Evolutionary conservation across 176 grass and related monocot species (phyloP).

Genomic region (Miscanthus lutarioriparius): DNA sequence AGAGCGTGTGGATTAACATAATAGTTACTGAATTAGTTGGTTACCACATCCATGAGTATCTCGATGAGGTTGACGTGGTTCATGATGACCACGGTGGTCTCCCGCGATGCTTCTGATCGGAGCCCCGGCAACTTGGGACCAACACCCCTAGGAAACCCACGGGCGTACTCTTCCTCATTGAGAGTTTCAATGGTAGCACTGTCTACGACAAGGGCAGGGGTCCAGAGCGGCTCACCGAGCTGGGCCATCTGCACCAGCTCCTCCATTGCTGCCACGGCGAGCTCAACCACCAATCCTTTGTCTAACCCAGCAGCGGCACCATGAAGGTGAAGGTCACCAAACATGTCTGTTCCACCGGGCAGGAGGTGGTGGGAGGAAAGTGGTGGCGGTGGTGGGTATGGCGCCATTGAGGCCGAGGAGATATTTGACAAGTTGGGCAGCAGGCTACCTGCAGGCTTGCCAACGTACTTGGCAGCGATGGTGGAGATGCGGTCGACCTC

Average conservation of each 20-base stretch:
- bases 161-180: conserved; percentile 66
- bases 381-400: conserved; percentile 30
- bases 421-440: background rate
- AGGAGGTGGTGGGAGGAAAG: conserved; percentile 50
- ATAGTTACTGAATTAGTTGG: background rate
- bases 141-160: conserved; percentile 60
- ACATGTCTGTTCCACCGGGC: conserved; percentile 32
- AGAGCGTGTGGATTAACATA: background rate
- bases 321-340: conserved; percentile 41
- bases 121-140: conserved; percentile 61
- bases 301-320: conserved; percentile 40
- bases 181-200: conserved; percentile 35
- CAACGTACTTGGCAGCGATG: conserved; percentile 80
- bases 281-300: conserved; percentile 77
- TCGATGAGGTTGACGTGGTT: conserved; percentile 68
- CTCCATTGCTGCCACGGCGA: conserved; percentile 90
- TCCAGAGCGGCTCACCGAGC: conserved; percentile 71
- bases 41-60: conserved; percentile 89
- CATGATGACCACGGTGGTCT: conserved; percentile 68
- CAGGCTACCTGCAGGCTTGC: conserved; percentile 41
- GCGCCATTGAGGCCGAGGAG: background rate
- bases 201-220: conserved; percentile 18
- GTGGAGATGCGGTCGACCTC: conserved; percentile 88
- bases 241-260: conserved; percentile 82
- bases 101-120: conserved; percentile 65